These are phyloP conservation scores for Cladosporium sp. DNA, from an alignment of 2,329 filamentous ascomycete genomes.

Conservation along the genomic window DNA sequence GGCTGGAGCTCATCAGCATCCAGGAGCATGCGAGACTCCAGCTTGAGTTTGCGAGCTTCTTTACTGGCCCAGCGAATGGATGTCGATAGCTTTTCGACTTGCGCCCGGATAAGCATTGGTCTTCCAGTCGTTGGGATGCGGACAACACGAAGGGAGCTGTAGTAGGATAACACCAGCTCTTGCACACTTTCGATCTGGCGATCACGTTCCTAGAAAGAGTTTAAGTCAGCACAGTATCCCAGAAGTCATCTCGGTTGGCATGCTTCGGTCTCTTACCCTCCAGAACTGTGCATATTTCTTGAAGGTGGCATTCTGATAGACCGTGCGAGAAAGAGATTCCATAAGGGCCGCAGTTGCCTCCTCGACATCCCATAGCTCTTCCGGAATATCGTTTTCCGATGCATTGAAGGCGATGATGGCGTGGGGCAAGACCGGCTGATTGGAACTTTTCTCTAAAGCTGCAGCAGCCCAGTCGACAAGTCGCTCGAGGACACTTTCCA, in stretches of 20 bases:
- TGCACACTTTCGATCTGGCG: conserved; percentile 31
- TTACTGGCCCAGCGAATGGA: conserved; percentile 42
- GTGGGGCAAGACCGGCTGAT: conserved; percentile 56
- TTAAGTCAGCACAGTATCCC: conserved; percentile 35
- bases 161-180: conserved; percentile 51
- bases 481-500: conserved; percentile 47
- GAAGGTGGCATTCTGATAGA: conserved; percentile 39
- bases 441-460: conserved; percentile 53
- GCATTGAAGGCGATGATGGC: conserved; percentile 56
- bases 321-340: conserved; percentile 37
- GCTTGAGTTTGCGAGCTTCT: conserved; percentile 43
- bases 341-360: conserved; percentile 45
- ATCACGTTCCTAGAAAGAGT: conserved; percentile 25
- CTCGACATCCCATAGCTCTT: conserved; percentile 48
- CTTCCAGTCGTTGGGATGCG: conserved; percentile 48
- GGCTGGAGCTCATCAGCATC: conserved; percentile 46
- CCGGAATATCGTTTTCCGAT: conserved; percentile 43
- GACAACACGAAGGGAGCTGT: conserved; percentile 48
- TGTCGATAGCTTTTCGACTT: conserved; percentile 46
- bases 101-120: conserved; percentile 48
- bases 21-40: conserved; percentile 47
- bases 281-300: conserved; percentile 44
- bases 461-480: conserved; percentile 53
- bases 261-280: conserved; percentile 34
- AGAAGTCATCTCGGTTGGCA: background rate